phyloP scores from a whole-genome alignment of 2,329 filamentous ascomycete species.

The Grosmannia serpens region DNA sequence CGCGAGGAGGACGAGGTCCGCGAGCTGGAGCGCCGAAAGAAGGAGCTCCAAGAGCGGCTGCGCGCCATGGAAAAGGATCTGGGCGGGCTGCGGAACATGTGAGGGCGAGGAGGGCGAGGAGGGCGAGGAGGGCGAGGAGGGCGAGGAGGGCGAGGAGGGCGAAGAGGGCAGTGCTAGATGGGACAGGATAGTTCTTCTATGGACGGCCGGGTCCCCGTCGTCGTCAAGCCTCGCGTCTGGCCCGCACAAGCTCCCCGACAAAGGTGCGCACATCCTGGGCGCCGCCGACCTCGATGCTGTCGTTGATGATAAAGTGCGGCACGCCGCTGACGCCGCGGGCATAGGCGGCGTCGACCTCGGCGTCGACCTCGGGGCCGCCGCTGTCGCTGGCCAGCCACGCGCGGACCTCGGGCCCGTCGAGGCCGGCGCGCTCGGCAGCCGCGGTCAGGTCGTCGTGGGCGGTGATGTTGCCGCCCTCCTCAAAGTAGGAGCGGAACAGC shows the following conservation, averaged over 20 bases:
- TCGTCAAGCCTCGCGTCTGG: conserved; percentile 17
- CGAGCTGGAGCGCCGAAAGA: conserved; percentile 44
- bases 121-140: not conserved
- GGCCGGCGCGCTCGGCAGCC: conserved; percentile 41
- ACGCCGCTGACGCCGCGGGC: conserved; percentile 50
- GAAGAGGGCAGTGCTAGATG: not conserved
- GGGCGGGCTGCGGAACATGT: conserved; percentile 42
- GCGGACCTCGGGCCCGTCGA: conserved; percentile 39
- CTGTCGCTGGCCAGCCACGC: conserved; percentile 40
- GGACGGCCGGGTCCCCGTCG: not conserved
- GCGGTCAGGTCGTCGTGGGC: conserved; percentile 37
- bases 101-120: conserved; percentile 12
- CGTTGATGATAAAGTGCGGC: conserved; percentile 65
- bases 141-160: not conserved
- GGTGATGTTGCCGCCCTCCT: conserved; percentile 53
- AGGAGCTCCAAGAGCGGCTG: conserved; percentile 40
- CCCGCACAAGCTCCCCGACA: conserved; percentile 50
- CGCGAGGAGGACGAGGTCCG: conserved; percentile 56
- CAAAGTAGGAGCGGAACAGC: conserved; percentile 56
- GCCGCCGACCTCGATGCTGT: conserved; percentile 53
- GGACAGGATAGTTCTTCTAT: no score
- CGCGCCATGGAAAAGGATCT: conserved; percentile 44
- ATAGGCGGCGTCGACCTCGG: conserved; percentile 40
- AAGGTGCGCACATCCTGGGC: conserved; percentile 61
- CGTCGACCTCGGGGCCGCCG: conserved; percentile 46